Evolutionary conservation across 75 land plant genomes (phyloP).

Genomic region (Pinus albicaulis): DNA sequence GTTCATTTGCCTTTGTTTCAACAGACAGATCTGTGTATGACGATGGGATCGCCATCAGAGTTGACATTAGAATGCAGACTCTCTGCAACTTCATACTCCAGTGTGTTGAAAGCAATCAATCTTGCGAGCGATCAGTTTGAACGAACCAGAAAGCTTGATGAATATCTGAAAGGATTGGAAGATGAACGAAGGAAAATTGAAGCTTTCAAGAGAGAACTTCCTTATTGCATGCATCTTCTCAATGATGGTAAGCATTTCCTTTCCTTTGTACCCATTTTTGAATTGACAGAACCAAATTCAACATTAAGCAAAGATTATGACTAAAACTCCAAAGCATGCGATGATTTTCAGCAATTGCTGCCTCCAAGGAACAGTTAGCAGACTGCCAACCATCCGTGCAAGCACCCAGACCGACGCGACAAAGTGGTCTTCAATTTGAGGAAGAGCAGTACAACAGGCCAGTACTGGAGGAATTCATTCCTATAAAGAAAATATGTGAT

Average conservation of each 20-base stretch:
- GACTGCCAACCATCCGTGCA: slow-evolving; percentile 19
- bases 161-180: slow-evolving; percentile 44
- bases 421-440: not conserved
- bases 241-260: slow-evolving; percentile 42
- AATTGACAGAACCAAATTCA: not conserved
- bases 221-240: slow-evolving; percentile 73
- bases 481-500: slow-evolving; percentile 42
- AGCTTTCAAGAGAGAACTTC: slow-evolving; percentile 85
- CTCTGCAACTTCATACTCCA: not conserved
- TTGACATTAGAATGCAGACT: slow-evolving; percentile 6
- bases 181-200: slow-evolving; percentile 80
- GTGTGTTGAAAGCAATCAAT: slow-evolving; percentile 3
- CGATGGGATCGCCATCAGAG: slow-evolving; percentile 11
- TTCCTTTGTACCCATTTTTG: not conserved
- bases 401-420: slow-evolving; percentile 8
- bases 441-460: slow-evolving; percentile 25
- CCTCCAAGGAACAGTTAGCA: slow-evolving; percentile 60
- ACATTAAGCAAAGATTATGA: not conserved
- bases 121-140: slow-evolving; percentile 19
- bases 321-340: not conserved
- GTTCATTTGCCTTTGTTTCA: not conserved
- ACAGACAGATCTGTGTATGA: slow-evolving; percentile 7
- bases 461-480: slow-evolving; percentile 89
- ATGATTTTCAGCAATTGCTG: slow-evolving; percentile 64
- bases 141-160: slow-evolving; percentile 22